Evolutionary conservation across 2,329 filamentous ascomycete species (phyloP).

Genomic region (Pseudofabraea citricarpa): DNA sequence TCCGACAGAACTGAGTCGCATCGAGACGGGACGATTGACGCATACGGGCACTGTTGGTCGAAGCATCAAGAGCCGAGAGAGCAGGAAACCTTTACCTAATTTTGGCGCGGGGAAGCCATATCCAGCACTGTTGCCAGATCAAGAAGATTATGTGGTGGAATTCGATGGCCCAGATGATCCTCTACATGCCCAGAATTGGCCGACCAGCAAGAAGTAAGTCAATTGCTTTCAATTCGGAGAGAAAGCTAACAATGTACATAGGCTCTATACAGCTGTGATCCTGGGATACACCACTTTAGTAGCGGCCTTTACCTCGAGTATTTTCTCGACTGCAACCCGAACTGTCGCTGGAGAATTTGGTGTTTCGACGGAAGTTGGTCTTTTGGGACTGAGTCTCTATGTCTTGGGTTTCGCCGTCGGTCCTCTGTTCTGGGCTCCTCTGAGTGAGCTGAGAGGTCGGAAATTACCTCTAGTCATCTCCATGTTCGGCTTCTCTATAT

Average conservation of each 20-base stretch:
- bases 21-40: constrained; percentile 66
- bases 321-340: constrained; percentile 65
- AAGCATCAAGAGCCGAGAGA: constrained; percentile 42
- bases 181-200: constrained; percentile 84
- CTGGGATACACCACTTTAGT: constrained; percentile 70
- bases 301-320: constrained; percentile 67
- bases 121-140: constrained; percentile 63
- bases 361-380: constrained; percentile 57
- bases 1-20: constrained; percentile 64
- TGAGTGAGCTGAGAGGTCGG: constrained; percentile 68
- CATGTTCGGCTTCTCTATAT: constrained; percentile 67
- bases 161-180: constrained; percentile 83
- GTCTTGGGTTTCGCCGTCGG: constrained; percentile 70
- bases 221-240: constrained; percentile 18
- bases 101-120: constrained; percentile 74
- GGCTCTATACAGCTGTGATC: constrained; percentile 59
- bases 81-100: constrained; percentile 54
- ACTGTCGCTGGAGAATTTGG: constrained; percentile 52
- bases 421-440: constrained; percentile 66
- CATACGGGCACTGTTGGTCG: constrained; percentile 68
- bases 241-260: constrained; percentile 27
- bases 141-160: constrained; percentile 76
- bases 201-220: constrained; percentile 67
- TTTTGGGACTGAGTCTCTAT: constrained; percentile 64
- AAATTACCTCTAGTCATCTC: constrained; percentile 54